Conservation (phyloP, 106 monocot species). For the Dendrobium nobile region DNA sequence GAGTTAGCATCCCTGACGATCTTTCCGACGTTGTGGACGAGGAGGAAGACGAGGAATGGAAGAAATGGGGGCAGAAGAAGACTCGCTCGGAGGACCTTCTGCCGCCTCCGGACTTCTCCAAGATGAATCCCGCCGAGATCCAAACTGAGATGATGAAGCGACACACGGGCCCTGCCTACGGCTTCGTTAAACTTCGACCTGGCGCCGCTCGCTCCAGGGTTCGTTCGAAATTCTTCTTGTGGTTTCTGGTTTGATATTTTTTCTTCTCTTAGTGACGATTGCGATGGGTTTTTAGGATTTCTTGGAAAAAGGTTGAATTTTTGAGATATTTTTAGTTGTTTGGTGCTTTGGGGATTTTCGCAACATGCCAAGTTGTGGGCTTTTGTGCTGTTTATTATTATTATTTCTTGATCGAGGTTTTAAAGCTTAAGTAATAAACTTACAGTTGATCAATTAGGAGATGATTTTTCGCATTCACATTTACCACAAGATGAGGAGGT, state of each 20-base stretch:
- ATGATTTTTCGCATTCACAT: too few species aligned
- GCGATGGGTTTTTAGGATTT: neutral
- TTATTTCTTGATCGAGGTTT: too few species aligned
- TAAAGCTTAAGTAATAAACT: too few species aligned
- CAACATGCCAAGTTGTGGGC: too few species aligned
- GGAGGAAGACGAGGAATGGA: slow-evolving; percentile 87
- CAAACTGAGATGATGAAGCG: slow-evolving; percentile 71
- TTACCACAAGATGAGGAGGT: too few species aligned
- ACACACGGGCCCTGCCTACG: slow-evolving; percentile 66
- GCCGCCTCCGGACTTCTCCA: slow-evolving; percentile 47
- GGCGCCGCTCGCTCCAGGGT: slow-evolving; percentile 54
- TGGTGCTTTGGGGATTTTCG: too few species aligned
- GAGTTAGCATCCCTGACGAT: slow-evolving; percentile 76
- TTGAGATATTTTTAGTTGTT: neutral
- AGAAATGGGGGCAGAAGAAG: slow-evolving; percentile 69
- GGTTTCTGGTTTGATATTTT: neutral
- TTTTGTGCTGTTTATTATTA: too few species aligned
- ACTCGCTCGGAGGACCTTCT: neutral
- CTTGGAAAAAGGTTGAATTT: neutral
- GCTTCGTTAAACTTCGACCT: slow-evolving; percentile 84
- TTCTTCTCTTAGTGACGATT: neutral
- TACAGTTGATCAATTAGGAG: too few species aligned
- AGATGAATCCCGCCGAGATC: slow-evolving; percentile 48
- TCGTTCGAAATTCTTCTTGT: neutral
- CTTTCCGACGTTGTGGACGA: slow-evolving; percentile 79